A percentile compares a stretch with the other conserved stretches of the same genome.
Evolutionary conservation across 2,329 filamentous ascomycete species (phyloP).

Genomic region (Alternaria infectoria): DNA sequence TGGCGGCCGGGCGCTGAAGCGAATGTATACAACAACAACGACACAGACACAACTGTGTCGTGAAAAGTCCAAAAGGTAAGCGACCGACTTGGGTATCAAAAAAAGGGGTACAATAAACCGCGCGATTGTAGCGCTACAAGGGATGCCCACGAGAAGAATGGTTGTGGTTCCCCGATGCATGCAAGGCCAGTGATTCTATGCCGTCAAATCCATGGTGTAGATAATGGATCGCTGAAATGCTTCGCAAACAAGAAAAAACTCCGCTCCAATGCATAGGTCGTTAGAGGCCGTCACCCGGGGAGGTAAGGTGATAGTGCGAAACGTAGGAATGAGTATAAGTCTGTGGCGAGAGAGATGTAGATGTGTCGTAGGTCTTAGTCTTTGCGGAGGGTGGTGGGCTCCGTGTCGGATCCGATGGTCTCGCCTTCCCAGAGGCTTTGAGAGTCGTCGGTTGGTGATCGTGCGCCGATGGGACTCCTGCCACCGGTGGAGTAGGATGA

Average conservation of each 20-base stretch:
- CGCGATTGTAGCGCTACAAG: conserved; percentile 17
- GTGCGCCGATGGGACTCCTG: conserved; percentile 58
- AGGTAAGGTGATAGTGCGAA: conserved; percentile 24
- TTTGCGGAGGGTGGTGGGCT: conserved; percentile 36
- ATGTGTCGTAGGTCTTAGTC: conserved; percentile 15
- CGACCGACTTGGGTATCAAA: conserved; percentile 47
- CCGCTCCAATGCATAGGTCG: conserved; percentile 46
- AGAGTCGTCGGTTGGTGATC: conserved; percentile 62
- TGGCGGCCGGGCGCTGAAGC: conserved; percentile 33
- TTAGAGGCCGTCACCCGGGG: conserved; percentile 39
- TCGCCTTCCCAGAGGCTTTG: conserved; percentile 64
- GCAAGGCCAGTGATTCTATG: conserved; percentile 33
- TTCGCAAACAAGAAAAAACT: conserved; percentile 44
- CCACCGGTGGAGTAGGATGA: conserved; percentile 74
- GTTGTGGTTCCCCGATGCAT: conserved; percentile 13
- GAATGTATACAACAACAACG: conserved; percentile 28
- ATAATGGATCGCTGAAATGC: conserved; percentile 44
- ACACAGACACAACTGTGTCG: conserved; percentile 17
- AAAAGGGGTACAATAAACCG: conserved; percentile 26
- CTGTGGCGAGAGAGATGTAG: conserved; percentile 12
- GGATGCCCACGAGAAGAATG: conserved; percentile 18
- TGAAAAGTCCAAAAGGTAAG: conserved; percentile 23
- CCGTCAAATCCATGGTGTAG: conserved; percentile 15
- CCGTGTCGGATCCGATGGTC: conserved; percentile 58
- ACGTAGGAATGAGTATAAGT: conserved; percentile 32